These are phyloP conservation scores for Lophiostoma macrostomum DNA, from an alignment of 495 filamentous ascomycete species.

Conservation along the genomic window DNA sequence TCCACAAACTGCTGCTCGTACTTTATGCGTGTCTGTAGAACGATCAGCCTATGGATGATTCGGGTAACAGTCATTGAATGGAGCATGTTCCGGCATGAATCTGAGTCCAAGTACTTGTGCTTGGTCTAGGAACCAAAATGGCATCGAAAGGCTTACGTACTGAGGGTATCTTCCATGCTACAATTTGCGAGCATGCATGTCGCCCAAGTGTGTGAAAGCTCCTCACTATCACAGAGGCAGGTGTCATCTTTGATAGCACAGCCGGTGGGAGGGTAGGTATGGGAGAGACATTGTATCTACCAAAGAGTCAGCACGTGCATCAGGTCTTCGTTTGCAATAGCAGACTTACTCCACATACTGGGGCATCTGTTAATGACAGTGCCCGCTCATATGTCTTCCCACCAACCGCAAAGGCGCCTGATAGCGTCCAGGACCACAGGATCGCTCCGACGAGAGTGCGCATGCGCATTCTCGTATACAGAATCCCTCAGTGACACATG, in stretches of 20 bases:
- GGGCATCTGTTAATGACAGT: background rate
- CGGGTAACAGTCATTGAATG: too few species aligned
- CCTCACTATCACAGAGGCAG: constrained; percentile 2
- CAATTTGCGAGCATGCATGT: constrained; percentile 13
- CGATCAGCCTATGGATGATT: background rate
- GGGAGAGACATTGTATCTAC: constrained; percentile 10
- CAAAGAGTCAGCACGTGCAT: background rate
- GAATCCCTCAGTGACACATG: too few species aligned
- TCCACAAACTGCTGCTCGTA: constrained; percentile 8
- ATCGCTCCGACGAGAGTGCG: too few species aligned
- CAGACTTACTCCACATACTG: background rate
- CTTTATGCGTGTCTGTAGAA: constrained; percentile 1
- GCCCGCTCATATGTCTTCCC: too few species aligned
- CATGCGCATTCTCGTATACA: too few species aligned
- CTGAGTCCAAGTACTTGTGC: too few species aligned
- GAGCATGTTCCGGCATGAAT: background rate
- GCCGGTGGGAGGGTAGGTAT: background rate
- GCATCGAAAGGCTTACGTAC: background rate
- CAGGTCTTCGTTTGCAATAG: background rate
- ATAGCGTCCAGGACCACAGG: too few species aligned
- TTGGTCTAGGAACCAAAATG: background rate
- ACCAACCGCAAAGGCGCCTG: too few species aligned
- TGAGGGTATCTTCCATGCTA: constrained; percentile 9
- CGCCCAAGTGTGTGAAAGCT: background rate
- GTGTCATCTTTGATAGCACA: constrained; percentile 1